phyloP scores from a whole-genome alignment of 2,329 filamentous ascomycete species.

The Penicillium sp. region DNA sequence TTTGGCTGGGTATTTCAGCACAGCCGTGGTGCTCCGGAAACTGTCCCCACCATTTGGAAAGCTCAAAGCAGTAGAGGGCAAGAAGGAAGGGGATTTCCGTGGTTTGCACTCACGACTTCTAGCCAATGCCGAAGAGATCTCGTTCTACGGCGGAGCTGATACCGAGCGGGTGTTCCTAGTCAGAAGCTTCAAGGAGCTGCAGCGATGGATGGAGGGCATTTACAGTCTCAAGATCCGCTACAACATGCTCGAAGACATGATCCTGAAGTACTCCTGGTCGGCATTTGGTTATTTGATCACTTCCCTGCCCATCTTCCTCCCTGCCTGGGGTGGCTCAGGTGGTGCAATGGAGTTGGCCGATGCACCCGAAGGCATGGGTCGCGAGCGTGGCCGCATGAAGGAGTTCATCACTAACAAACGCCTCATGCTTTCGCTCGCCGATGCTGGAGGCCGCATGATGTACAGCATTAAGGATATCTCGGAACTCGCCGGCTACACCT shows the following conservation, averaged over 20 bases:
- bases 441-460: constrained; percentile 98
- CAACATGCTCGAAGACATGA: constrained; percentile 98
- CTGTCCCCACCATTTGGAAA: constrained; percentile 96
- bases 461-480: constrained; percentile 98
- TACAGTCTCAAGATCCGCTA: constrained; percentile 98
- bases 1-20: constrained; percentile 89
- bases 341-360: constrained; percentile 64
- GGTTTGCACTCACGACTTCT: constrained; percentile 87
- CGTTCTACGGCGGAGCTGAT: constrained; percentile 92
- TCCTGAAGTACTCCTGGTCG: constrained; percentile 98
- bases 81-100: constrained; percentile 92
- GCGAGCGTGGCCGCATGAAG: constrained; percentile 87
- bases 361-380: constrained; percentile 34
- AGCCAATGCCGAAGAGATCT: constrained; percentile 95
- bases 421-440: constrained; percentile 93
- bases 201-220: constrained; percentile 96
- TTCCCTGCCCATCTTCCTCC: constrained; percentile 88
- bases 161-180: constrained; percentile 94
- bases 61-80: constrained; percentile 90
- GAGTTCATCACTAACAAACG: constrained; percentile 99
- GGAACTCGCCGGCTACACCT: constrained; percentile 93
- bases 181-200: constrained; percentile 86
- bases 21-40: constrained; percentile 81
- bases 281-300: constrained; percentile 94
- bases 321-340: constrained; percentile 85